Evolutionary conservation across 495 filamentous ascomycete genomes (phyloP).

Genomic region (Podospora pseudocomata): DNA sequence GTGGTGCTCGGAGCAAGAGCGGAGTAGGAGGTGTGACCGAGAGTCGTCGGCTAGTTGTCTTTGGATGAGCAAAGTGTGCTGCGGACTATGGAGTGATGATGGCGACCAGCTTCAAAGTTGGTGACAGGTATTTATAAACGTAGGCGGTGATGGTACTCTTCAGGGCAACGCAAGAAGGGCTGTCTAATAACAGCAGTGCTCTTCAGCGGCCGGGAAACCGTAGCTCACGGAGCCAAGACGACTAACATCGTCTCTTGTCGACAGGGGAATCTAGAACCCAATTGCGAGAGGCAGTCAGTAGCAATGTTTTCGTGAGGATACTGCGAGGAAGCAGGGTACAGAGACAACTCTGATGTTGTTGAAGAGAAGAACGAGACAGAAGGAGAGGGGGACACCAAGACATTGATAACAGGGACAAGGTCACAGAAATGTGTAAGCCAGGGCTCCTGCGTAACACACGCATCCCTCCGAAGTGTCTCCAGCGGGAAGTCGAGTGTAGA

Average conservation of each 20-base stretch:
- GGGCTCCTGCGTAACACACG: not conserved
- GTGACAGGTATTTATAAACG: not conserved
- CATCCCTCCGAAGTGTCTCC: not conserved
- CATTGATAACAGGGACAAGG: not conserved
- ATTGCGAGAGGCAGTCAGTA: not conserved
- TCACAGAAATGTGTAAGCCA: not conserved
- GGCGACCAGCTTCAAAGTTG: not conserved
- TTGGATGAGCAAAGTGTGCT: not conserved
- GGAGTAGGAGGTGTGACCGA: not conserved
- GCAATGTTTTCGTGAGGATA: not conserved
- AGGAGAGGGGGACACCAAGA: conserved; percentile 2
- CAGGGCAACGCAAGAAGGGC: conserved; percentile 19
- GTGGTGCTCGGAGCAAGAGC: not conserved
- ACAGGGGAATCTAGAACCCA: not conserved
- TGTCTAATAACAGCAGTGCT: conserved; percentile 30
- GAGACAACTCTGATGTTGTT: not conserved
- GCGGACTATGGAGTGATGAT: not conserved
- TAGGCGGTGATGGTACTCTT: not conserved
- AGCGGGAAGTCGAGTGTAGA: not conserved
- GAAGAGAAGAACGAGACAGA: conserved; percentile 3
- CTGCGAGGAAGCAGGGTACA: not conserved
- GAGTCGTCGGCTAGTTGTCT: not conserved
- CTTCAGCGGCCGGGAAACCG: conserved; percentile 16
- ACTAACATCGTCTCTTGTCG: conserved; percentile 12
- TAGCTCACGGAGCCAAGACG: conserved; percentile 19